phyloP scores from a whole-genome alignment of 2,329 filamentous ascomycete species.

The Rosellinia necatrix region DNA sequence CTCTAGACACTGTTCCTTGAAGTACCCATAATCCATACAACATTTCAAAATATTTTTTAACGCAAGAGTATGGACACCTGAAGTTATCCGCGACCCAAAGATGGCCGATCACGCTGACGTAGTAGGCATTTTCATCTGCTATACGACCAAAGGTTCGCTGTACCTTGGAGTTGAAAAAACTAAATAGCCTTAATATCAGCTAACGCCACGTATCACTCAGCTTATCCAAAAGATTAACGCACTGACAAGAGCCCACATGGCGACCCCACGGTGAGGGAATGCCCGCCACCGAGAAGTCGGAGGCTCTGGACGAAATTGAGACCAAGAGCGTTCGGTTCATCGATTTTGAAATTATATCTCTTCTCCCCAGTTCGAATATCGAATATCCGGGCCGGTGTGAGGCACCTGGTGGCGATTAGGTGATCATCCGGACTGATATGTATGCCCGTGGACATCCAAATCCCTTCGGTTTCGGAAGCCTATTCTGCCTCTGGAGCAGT shows the following conservation, averaged over 20 bases:
- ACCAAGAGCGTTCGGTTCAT: background rate
- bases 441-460: conserved; percentile 1
- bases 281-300: background rate
- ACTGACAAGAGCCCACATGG: background rate
- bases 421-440: conserved; percentile 14
- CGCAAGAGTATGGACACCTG: no score
- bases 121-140: no score
- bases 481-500: conserved; percentile 10
- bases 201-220: background rate
- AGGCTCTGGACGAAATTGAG: background rate
- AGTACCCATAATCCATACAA: no score
- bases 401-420: background rate
- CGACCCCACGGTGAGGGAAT: background rate
- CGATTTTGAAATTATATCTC: background rate
- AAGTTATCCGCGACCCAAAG: no score
- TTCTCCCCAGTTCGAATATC: background rate
- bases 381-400: background rate
- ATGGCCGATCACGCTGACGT: no score
- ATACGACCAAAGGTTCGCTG: no score
- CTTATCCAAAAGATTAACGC: background rate
- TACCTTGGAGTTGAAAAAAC: background rate
- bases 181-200: background rate
- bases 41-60: no score
- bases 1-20: no score
- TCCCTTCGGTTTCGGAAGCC: conserved; percentile 10